Evolutionary conservation across 192 early-diverging fungal genomes (phyloP).

Genomic region (Rhizoclosmatium globosum): DNA sequence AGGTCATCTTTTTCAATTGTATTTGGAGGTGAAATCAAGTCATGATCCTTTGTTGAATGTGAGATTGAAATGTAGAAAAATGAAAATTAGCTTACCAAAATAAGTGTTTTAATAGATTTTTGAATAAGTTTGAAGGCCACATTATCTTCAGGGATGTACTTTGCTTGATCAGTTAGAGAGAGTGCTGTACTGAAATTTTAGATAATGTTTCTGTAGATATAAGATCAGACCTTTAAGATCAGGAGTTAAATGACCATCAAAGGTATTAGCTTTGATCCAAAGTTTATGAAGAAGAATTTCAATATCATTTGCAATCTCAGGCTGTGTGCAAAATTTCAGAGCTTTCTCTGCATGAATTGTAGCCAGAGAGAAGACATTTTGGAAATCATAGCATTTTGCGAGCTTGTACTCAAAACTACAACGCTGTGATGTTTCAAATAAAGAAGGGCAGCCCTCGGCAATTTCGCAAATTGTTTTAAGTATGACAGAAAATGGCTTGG

Average conservation of each 20-base stretch:
- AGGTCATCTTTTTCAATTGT: conserved; percentile 14
- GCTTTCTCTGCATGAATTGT: conserved; percentile 37
- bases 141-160: conserved; percentile 32
- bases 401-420: conserved; percentile 36
- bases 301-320: conserved; percentile 30
- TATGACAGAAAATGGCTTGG: not conserved
- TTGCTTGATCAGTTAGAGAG: conserved; percentile 39
- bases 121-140: conserved; percentile 29
- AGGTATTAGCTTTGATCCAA: conserved; percentile 44
- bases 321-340: conserved; percentile 15
- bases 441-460: not conserved
- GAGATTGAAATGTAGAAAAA: not conserved
- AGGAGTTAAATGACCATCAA: conserved; percentile 36
- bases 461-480: conserved; percentile 32
- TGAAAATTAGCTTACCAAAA: conserved; percentile 15
- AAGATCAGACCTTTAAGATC: conserved; percentile 29
- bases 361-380: conserved; percentile 40
- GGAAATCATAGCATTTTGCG: conserved; percentile 36
- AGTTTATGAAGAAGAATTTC: conserved; percentile 36
- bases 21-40: conserved; percentile 25
- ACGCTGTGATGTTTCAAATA: conserved; percentile 8
- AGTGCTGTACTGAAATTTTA: conserved; percentile 3
- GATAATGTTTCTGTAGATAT: not conserved
- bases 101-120: conserved; percentile 35
- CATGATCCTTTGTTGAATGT: conserved; percentile 26